These are phyloP conservation scores for Podila minutissima DNA, from an alignment of 192 early-diverging fungal species.

Conservation along the genomic window DNA sequence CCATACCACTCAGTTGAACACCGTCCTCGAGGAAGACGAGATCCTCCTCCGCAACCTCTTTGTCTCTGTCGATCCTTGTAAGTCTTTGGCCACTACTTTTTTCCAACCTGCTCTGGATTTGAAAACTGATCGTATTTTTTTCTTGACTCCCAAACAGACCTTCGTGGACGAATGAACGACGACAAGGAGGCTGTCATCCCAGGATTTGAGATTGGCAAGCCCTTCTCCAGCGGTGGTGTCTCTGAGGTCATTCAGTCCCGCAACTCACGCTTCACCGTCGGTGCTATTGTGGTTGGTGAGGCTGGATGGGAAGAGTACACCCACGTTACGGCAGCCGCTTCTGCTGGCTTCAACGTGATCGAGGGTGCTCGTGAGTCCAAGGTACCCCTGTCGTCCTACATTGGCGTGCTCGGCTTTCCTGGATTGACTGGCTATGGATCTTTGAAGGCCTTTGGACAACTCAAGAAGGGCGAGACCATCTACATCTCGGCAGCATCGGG, in stretches of 20 bases:
- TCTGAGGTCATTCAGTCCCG: constrained; percentile 74
- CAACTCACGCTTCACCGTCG: constrained; percentile 62
- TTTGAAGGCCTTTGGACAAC: constrained; percentile 69
- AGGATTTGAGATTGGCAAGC: constrained; percentile 65
- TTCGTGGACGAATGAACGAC: constrained; percentile 64
- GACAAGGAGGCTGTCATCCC: constrained; percentile 53
- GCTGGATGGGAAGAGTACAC: constrained; percentile 66
- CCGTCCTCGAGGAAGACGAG: constrained; percentile 56
- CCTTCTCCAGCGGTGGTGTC: constrained; percentile 68
- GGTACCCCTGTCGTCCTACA: constrained; percentile 64
- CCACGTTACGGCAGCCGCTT: constrained; percentile 37
- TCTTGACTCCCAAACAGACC: not conserved
- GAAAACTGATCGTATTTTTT: too few relatives aligned
- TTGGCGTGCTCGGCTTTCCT: constrained; percentile 84
- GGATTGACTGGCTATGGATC: constrained; percentile 51
- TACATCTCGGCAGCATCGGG: constrained; percentile 86
- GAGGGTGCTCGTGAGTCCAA: constrained; percentile 50
- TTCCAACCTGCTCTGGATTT: not conserved
- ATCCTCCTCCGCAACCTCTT: constrained; percentile 67
- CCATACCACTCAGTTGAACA: constrained; percentile 7
- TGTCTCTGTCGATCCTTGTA: constrained; percentile 82
- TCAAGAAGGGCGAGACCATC: constrained; percentile 85
- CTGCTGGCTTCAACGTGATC: constrained; percentile 30
- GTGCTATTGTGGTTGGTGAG: constrained; percentile 65
- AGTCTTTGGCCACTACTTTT: constrained; percentile 25